Evolutionary conservation across 2,329 filamentous ascomycete genomes (phyloP).

Genomic region (Capronia epimyces): DNA sequence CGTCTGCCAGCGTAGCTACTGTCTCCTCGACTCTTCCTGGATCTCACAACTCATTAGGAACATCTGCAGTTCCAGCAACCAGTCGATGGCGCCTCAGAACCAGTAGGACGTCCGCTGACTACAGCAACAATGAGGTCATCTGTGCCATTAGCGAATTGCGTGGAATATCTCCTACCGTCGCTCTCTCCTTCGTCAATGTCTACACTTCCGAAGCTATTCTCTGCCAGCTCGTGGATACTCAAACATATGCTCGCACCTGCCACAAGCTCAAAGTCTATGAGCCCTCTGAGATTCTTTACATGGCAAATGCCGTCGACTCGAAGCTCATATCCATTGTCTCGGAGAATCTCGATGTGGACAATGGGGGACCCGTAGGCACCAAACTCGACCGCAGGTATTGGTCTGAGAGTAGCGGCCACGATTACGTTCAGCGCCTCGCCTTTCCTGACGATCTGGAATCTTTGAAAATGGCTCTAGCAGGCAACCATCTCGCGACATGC

Average conservation of each 20-base stretch:
- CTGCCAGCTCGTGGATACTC: slow-evolving; percentile 87
- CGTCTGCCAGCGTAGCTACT: slow-evolving; percentile 1
- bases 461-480: slow-evolving; percentile 69
- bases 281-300: slow-evolving; percentile 73
- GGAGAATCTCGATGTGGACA: slow-evolving; percentile 55
- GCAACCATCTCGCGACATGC: slow-evolving; percentile 81
- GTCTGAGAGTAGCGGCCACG: slow-evolving; percentile 71
- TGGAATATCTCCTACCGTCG: slow-evolving; percentile 77
- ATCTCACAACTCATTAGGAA: neutral
- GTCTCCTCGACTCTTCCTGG: neutral
- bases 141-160: slow-evolving; percentile 84
- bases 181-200: slow-evolving; percentile 80
- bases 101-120: slow-evolving; percentile 52
- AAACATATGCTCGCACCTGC: slow-evolving; percentile 81
- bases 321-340: slow-evolving; percentile 69
- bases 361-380: slow-evolving; percentile 48
- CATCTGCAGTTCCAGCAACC: slow-evolving; percentile 9
- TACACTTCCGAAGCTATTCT: slow-evolving; percentile 77
- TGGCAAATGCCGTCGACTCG: slow-evolving; percentile 67
- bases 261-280: slow-evolving; percentile 79
- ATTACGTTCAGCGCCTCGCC: slow-evolving; percentile 72
- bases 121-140: slow-evolving; percentile 65
- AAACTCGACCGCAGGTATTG: slow-evolving; percentile 72
- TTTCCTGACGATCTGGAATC: slow-evolving; percentile 74
- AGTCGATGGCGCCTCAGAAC: slow-evolving; percentile 44